Evolutionary conservation across 2,329 filamentous ascomycete species (phyloP), one percentile per base, ranked within the genome.

Genomic region (Trichoderma afroharzianum): DNA sequence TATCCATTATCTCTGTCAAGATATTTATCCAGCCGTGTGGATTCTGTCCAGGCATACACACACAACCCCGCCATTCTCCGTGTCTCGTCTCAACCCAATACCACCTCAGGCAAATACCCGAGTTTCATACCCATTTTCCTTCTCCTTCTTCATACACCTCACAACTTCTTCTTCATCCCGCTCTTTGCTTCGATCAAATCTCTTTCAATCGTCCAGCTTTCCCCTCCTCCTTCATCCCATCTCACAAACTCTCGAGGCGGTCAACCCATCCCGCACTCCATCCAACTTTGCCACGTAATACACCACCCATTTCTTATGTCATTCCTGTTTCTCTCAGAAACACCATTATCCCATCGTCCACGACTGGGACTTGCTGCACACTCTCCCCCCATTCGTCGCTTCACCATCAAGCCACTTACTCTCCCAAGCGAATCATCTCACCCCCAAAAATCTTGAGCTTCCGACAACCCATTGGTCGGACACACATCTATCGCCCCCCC

Each of bases 271-370:
- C 36, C 26, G 18, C 24, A 12, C 15, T 8, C 32, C 47, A 32
- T 39, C 18, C 47, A 63, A 57, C 14, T 39, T 26, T 55, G n/a
- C 66, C 66, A 61, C 55, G 66, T 61, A 61, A 50, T 68, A 26
- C 55, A 43, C 50, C 33, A 50, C 55, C 32, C 18, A 43, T 43
- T n/a, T 59, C 66, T 68, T 68, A 61, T 68, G 66, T 68, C 66
- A 61, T 68, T 50, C 66, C n/a, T 50, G 55, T 69, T 62, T 53
- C 66, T 62, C 66, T 24, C 36, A 61, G 66, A 61, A 61, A 68
- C 36, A 62, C 28, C n/a, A 33, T 50, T 4, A 43, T 43, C 18
- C 11, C 32, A 43, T 67, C 47, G 21, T 57, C 30, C 50, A 53
- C 30, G 50, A 36, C 33, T 43, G 26, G 26, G 8, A 28, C 24